Conservation (phyloP, 2,329 filamentous ascomycete species). For the Penicillium sp. region DNA sequence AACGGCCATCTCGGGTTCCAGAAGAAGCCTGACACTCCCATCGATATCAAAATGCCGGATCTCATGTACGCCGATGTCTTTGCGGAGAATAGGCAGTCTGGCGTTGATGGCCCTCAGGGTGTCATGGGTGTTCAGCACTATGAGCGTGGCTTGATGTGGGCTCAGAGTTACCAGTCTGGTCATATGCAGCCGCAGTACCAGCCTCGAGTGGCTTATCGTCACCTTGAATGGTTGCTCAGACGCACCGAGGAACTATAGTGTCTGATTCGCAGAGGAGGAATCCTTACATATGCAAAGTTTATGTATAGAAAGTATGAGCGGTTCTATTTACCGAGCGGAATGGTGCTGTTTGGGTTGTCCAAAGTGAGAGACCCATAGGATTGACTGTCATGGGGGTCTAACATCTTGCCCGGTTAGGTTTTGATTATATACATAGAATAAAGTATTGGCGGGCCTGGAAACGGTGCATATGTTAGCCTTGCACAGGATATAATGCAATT, state of each 20-base stretch:
- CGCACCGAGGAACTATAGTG: conserved; percentile 27
- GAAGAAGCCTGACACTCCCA: conserved; percentile 55
- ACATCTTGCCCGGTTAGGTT: neutral
- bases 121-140: conserved; percentile 68
- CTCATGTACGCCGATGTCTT: conserved; percentile 53
- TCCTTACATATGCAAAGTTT: neutral
- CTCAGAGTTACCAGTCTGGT: conserved; percentile 40
- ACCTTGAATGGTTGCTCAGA: conserved; percentile 49
- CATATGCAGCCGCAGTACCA: conserved; percentile 60
- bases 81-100: conserved; percentile 59
- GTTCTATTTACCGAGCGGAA: neutral
- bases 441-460: neutral
- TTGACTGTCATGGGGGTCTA: neutral
- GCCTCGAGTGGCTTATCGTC: conserved; percentile 65
- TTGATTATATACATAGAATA: neutral
- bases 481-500: neutral
- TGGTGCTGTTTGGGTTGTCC: neutral
- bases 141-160: conserved; percentile 74
- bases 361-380: neutral
- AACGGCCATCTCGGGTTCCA: conserved; percentile 71
- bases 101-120: conserved; percentile 63
- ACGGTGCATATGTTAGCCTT: neutral
- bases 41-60: conserved; percentile 40
- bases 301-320: neutral
- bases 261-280: too few relatives aligned